phyloP scores from a whole-genome alignment of 1,284 basidiomycete species.

The Singerocomus inundabilis region DNA sequence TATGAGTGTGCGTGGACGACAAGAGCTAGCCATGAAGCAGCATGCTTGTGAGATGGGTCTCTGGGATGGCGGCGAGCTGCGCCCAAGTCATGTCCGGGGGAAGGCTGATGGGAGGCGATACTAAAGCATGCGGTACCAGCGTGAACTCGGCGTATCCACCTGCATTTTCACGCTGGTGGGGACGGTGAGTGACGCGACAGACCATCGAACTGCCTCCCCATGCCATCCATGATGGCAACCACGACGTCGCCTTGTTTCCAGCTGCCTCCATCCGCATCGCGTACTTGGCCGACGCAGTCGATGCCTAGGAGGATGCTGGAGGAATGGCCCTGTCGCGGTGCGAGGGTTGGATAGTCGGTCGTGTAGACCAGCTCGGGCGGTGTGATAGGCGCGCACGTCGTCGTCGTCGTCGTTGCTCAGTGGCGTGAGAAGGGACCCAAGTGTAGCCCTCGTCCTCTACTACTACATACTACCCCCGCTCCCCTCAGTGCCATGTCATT shows the following conservation, averaged over 20 bases:
- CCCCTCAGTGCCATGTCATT: conserved; percentile 24
- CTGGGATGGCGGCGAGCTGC: conserved; percentile 27
- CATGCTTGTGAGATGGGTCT: conserved; percentile 25
- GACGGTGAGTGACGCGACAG: background rate
- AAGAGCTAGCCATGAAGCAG: background rate
- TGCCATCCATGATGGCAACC: conserved; percentile 29
- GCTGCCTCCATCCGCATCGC: conserved; percentile 22
- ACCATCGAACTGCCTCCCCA: conserved; percentile 28
- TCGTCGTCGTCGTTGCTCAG: too few species aligned
- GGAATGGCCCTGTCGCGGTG: too few species aligned
- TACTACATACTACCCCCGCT: background rate
- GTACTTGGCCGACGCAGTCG: conserved; percentile 26
- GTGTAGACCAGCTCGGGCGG: too few species aligned
- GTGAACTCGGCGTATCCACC: conserved; percentile 32
- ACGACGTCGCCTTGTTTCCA: conserved; percentile 28
- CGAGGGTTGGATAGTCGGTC: too few species aligned
- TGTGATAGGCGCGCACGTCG: too few species aligned
- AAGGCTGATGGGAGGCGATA: conserved; percentile 23
- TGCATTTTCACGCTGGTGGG: background rate
- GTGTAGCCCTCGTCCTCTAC: background rate
- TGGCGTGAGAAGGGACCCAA: conserved; percentile 27
- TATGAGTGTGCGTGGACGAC: background rate
- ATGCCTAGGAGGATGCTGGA: conserved; percentile 30
- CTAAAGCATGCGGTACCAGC: conserved; percentile 26
- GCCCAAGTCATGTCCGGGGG: conserved; percentile 22